Conservation (phyloP, 2,329 filamentous ascomycete genomes). For the Acrocalymma vagum region DNA sequence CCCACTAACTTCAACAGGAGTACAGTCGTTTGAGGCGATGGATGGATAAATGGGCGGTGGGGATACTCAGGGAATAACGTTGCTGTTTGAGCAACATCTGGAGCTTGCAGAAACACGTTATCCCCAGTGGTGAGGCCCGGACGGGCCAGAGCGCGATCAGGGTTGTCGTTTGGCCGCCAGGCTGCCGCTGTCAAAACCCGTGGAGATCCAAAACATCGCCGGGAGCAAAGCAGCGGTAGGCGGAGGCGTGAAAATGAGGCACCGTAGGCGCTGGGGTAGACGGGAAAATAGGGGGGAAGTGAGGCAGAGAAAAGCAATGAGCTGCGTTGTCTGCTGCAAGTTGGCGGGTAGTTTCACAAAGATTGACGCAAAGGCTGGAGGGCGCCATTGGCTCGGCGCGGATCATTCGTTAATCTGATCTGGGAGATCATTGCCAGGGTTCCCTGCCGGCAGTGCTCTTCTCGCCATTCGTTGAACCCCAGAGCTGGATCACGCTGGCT, state of each 20-base stretch:
- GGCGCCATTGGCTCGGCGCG: constrained; percentile 37
- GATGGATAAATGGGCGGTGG: no score
- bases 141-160: constrained; percentile 27
- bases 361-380: constrained; percentile 19
- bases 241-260: constrained; percentile 16
- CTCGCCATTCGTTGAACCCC: no score
- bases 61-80: neutral
- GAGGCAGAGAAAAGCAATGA: constrained; percentile 21
- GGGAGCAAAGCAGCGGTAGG: constrained; percentile 17
- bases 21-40: no score
- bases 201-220: constrained; percentile 15
- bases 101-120: constrained; percentile 3
- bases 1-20: constrained; percentile 12
- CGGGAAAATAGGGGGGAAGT: constrained; percentile 21
- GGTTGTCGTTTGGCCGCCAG: constrained; percentile 23
- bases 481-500: no score
- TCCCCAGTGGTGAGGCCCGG: constrained; percentile 13
- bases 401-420: constrained; percentile 47
- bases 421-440: constrained; percentile 34
- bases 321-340: constrained; percentile 17
- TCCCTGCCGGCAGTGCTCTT: constrained; percentile 30
- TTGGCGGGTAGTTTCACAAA: constrained; percentile 37
- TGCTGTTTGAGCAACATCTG: constrained; percentile 6
- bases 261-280: constrained; percentile 20
- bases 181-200: constrained; percentile 37